Evolutionary conservation across 805 yeast species (phyloP).

Genomic region (Cyberlindnera xishuangbannaensis): DNA sequence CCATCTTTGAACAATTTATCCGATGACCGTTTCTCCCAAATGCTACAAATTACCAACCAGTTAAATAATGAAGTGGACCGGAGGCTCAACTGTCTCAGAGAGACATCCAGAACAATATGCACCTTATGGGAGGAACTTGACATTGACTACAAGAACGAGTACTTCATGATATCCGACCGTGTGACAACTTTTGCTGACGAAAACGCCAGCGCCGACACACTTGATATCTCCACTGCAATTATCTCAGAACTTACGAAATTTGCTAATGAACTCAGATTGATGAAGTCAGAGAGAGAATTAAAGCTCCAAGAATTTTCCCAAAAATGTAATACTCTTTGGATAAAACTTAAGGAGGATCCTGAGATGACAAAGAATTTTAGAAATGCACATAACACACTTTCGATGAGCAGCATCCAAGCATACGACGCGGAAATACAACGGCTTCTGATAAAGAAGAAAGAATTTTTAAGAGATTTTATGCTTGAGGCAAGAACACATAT

Average conservation of each 20-base stretch:
- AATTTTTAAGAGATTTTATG: slow-evolving; percentile 64
- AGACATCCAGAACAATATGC: slow-evolving; percentile 13
- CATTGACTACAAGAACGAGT: slow-evolving; percentile 17
- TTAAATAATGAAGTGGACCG: slow-evolving; percentile 17
- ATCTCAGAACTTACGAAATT: slow-evolving; percentile 9
- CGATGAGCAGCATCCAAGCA: slow-evolving; percentile 40
- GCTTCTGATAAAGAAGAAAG: slow-evolving; percentile 53
- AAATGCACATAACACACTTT: slow-evolving; percentile 38
- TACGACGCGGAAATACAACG: slow-evolving; percentile 52
- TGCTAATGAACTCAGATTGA: slow-evolving; percentile 9
- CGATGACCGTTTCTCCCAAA: slow-evolving; percentile 6
- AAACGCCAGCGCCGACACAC: background rate
- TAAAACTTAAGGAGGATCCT: slow-evolving; percentile 44
- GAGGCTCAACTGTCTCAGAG: slow-evolving; percentile 12
- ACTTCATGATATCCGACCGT: slow-evolving; percentile 16
- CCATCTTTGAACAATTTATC: slow-evolving; percentile 22
- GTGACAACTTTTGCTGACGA: slow-evolving; percentile 10
- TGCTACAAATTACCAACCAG: slow-evolving; percentile 6
- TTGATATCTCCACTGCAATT: slow-evolving; percentile 13
- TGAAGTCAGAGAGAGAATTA: slow-evolving; percentile 11
- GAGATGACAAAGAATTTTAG: slow-evolving; percentile 37
- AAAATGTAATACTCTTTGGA: slow-evolving; percentile 51
- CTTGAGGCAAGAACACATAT: slow-evolving; percentile 55
- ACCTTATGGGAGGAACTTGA: slow-evolving; percentile 21
- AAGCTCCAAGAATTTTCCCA: slow-evolving; percentile 22